These are phyloP conservation scores for Forsythia suspensa DNA, from an alignment of 257 asterid genomes.

Conservation along the genomic window DNA sequence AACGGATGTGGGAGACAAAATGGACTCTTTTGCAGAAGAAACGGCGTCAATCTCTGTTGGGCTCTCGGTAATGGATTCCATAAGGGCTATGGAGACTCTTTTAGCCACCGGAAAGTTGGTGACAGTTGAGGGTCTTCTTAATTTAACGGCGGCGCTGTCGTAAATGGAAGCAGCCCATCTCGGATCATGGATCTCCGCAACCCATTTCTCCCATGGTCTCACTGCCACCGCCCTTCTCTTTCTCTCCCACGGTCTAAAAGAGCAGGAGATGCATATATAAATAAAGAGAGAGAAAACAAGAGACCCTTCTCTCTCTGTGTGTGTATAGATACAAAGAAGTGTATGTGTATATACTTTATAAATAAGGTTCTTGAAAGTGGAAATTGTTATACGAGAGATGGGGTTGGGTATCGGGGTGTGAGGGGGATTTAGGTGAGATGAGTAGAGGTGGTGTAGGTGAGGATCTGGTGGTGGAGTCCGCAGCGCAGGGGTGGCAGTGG, in stretches of 20 bases:
- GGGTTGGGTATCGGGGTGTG: too few relatives aligned
- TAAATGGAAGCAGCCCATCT: slow-evolving; percentile 80
- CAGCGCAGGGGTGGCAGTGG: too few relatives aligned
- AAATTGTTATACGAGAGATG: too few relatives aligned
- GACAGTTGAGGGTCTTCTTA: slow-evolving; percentile 65
- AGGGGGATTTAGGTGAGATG: too few relatives aligned
- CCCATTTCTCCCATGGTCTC: slow-evolving; percentile 93
- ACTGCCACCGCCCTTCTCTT: neutral
- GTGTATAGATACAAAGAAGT: neutral
- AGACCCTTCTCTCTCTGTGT: too few relatives aligned
- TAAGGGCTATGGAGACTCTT: slow-evolving; percentile 12
- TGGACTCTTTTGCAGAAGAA: slow-evolving; percentile 21
- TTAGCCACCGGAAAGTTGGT: slow-evolving; percentile 49
- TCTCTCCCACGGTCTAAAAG: neutral
- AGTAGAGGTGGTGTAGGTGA: too few relatives aligned
- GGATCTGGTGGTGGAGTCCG: too few relatives aligned
- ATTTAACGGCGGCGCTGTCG: slow-evolving; percentile 69
- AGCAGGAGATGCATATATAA: neutral
- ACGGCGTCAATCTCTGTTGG: slow-evolving; percentile 33
- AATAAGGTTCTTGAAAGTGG: too few relatives aligned
- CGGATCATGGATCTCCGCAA: slow-evolving; percentile 91
- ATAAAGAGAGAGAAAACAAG: too few relatives aligned
- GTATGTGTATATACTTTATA: too few relatives aligned
- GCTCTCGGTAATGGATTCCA: neutral
- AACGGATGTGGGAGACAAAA: slow-evolving; percentile 33